Conservation (phyloP, 352 stramenopile genomes). For the Phytophthora sojae region DNA sequence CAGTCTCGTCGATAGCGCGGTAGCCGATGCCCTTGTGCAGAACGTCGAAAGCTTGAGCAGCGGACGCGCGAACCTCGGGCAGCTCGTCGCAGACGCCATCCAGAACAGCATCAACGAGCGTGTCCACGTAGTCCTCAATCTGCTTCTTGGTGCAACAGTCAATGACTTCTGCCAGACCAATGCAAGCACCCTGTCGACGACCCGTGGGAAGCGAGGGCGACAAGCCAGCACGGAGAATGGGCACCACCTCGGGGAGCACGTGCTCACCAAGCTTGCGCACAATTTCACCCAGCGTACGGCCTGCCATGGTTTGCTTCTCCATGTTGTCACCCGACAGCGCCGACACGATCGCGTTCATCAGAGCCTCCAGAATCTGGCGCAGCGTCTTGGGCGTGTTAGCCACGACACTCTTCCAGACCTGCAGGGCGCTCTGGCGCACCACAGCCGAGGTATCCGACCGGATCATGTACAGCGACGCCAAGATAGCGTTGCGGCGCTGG, state of each 20-base stretch:
- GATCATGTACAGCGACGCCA: slow-evolving; percentile 99
- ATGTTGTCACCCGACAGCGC: slow-evolving; percentile 92
- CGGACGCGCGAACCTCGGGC: slow-evolving; percentile 89
- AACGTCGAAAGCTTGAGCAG: slow-evolving; percentile 97
- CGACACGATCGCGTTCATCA: slow-evolving; percentile 97
- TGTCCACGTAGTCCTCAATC: slow-evolving; percentile 97
- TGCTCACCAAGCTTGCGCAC: slow-evolving; percentile 99
- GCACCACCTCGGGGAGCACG: slow-evolving; percentile 98
- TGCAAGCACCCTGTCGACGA: slow-evolving; percentile 95
- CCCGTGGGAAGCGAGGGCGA: slow-evolving; percentile 63
- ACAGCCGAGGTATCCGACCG: slow-evolving; percentile 96
- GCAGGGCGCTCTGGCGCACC: slow-evolving; percentile 97
- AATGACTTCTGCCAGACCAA: slow-evolving; percentile 98
- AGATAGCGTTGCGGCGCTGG: slow-evolving; percentile 94
- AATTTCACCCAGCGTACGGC: slow-evolving; percentile 97
- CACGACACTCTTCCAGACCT: slow-evolving; percentile 99
- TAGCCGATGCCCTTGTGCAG: slow-evolving; percentile 96
- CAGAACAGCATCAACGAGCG: slow-evolving; percentile 97
- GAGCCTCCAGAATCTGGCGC: slow-evolving; percentile 96
- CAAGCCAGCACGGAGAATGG: slow-evolving; percentile 96
- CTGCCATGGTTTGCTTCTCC: slow-evolving; percentile 92
- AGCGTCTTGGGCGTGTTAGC: slow-evolving; percentile 97
- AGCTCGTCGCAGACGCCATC: slow-evolving; percentile 97
- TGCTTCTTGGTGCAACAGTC: slow-evolving; percentile 96
- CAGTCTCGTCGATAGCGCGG: slow-evolving; percentile 96